Percentiles rank a stretch among this genome's conserved stretches.
These are phyloP conservation scores for Areca catechu DNA, from an alignment of 176 grass and related monocot species.

Conservation along the genomic window DNA sequence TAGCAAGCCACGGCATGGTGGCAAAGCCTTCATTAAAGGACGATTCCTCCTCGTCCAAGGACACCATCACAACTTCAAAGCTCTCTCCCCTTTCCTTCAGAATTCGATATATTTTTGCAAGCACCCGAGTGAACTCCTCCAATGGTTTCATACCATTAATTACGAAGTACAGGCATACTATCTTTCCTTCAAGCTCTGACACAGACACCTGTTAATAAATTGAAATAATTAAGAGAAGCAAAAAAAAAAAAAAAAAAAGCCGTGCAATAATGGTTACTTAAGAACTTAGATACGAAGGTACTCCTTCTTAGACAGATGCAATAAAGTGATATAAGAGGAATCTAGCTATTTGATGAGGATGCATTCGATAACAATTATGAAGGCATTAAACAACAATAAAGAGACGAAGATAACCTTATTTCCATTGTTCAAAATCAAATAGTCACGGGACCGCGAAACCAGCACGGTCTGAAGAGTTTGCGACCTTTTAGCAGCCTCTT, in stretches of 20 bases:
- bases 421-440: constrained; percentile 51
- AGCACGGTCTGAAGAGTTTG: constrained; percentile 59
- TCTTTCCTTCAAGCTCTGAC: constrained; percentile 58
- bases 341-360: not conserved
- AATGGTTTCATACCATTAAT: constrained; percentile 18
- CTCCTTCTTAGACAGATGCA: no score
- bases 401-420: constrained; percentile 40
- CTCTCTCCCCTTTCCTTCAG: constrained; percentile 59
- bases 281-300: no score
- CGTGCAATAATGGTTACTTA: no score
- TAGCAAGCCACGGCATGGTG: constrained; percentile 63
- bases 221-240: not conserved
- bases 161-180: constrained; percentile 60
- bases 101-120: constrained; percentile 53
- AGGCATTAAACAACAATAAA: not conserved
- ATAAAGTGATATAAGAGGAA: no score
- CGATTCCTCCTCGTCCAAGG: constrained; percentile 38
- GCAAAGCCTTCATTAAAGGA: constrained; percentile 34
- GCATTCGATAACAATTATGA: not conserved
- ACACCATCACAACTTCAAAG: constrained; percentile 71
- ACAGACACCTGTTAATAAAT: constrained; percentile 46
- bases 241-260: not conserved
- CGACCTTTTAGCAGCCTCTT: constrained; percentile 49
- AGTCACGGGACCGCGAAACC: constrained; percentile 36
- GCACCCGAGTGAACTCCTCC: constrained; percentile 40